Base-by-base conservation (phyloP, 1,284 basidiomycete genomes). In the Tetrapyrgos nigripes region DNA sequence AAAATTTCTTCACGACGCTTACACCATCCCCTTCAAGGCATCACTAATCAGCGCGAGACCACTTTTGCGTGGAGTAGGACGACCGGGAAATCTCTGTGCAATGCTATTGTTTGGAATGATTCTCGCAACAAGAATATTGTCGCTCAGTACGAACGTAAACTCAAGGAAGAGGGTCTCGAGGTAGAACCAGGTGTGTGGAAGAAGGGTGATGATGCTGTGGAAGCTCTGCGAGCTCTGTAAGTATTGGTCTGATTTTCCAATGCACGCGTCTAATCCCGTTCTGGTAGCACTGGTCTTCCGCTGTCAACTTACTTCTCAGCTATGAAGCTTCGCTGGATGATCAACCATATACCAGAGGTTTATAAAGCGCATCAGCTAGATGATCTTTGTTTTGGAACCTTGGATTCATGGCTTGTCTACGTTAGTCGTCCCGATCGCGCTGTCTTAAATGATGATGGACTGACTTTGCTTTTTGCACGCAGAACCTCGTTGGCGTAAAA, bases 11-110 rank as follows among this genome's bases (percentile, higher is more conserved):
- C 29, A 58, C 40, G 44, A 47, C 26, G 58, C 53, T 45, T 59
- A 61, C 67, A 62, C 63, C 62, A 59, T 64, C 28, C 21, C 23
- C 50, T 60, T 17, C 13, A 69, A 93, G 93, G 96, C 44, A 94
- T 98, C 76, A 98, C 97, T 49, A 98, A 98, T 73, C 97, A 99
- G 79, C 89, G 97, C 58, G 97, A 99, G 75, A 98, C 97, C 5
- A 91, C 96, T 1, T 89, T 98, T 21, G 93, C 91, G 10, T 99
- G 97, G 97, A 93, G 93, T 72, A 86, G 90, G 62, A 83, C 82
- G 68, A 97, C 95, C 1, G 96, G 97, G 50, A 91, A 92, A 73
- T 90, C 94, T 0, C 77, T 97, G 17, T 93, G 92, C 74, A 87
- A 84, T 61, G 94, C 96, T 47, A 96, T 99, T 66, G 97, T 98